These are phyloP conservation scores for Tripterygium wilfordii DNA, from an alignment of 177 flowering plant species.

Conservation along the genomic window DNA sequence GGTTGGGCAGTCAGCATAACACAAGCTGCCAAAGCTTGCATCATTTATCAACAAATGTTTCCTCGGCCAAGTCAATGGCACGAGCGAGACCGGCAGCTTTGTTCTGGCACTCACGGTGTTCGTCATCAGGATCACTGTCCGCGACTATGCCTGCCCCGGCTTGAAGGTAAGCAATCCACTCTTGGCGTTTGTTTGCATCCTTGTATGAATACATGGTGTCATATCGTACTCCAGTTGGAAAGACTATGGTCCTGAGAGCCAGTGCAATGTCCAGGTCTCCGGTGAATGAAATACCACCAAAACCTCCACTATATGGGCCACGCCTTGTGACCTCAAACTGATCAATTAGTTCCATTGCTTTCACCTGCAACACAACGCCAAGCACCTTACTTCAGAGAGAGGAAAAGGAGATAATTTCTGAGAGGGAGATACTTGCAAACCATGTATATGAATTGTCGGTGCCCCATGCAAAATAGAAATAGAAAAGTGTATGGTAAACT, in stretches of 20 bases:
- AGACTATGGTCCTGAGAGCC: slow-evolving; percentile 79
- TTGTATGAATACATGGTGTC: slow-evolving; percentile 84
- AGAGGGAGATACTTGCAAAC: too few relatives aligned
- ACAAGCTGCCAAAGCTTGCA: not conserved
- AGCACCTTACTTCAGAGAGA: not conserved
- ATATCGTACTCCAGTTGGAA: slow-evolving; percentile 51
- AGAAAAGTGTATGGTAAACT: too few relatives aligned
- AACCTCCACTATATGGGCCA: slow-evolving; percentile 90
- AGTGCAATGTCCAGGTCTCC: slow-evolving; percentile 87
- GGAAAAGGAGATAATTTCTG: not conserved
- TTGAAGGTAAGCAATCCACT: slow-evolving; percentile 90
- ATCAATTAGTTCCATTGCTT: slow-evolving; percentile 86
- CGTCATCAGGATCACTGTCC: slow-evolving; percentile 70
- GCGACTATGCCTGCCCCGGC: slow-evolving; percentile 93
- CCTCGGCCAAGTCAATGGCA: slow-evolving; percentile 88
- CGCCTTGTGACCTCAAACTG: slow-evolving; percentile 64
- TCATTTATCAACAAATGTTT: slow-evolving; percentile 49
- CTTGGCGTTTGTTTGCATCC: slow-evolving; percentile 40
- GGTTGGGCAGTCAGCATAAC: too few relatives aligned
- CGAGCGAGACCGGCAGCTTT: slow-evolving; percentile 87
- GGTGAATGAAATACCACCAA: slow-evolving; percentile 70
- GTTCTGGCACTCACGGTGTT: slow-evolving; percentile 75
- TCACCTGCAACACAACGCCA: slow-evolving; percentile 43
- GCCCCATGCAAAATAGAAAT: too few relatives aligned
- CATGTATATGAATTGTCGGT: too few relatives aligned